Evolutionary conservation across 164 flowering plant species (phyloP).

Genomic region (Piper betle): DNA sequence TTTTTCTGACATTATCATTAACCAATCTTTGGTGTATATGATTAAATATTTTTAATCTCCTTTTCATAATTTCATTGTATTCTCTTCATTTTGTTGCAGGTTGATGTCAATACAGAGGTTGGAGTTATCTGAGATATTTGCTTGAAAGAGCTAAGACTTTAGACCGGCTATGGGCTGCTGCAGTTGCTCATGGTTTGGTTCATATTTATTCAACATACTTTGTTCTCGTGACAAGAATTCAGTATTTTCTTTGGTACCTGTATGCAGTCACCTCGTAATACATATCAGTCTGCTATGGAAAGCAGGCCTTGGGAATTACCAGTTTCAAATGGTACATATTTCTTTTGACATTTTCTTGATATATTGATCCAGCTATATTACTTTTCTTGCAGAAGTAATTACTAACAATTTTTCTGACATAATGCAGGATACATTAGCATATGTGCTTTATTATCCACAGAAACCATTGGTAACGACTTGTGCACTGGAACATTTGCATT

Average conservation of each 20-base stretch:
- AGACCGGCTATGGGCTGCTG: constrained; percentile 99
- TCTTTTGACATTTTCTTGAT: background rate
- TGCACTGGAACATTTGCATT: constrained; percentile 96
- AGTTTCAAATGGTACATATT: constrained; percentile 70
- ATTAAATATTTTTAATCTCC: background rate
- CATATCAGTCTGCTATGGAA: constrained; percentile 98
- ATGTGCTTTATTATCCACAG: constrained; percentile 91
- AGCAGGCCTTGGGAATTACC: constrained; percentile 99
- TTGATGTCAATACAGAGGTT: constrained; percentile 99
- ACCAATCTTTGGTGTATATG: background rate
- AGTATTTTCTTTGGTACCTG: background rate
- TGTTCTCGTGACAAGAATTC: too few relatives aligned
- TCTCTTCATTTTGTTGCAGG: constrained; percentile 25
- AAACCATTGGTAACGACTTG: constrained; percentile 96
- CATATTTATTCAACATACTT: too few relatives aligned
- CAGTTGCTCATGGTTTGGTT: constrained; percentile 19
- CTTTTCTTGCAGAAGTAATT: background rate
- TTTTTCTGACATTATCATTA: too few relatives aligned
- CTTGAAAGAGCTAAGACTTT: constrained; percentile 76
- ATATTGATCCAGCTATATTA: too few relatives aligned
- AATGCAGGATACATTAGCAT: constrained; percentile 86
- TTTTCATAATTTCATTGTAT: background rate
- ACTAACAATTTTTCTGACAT: constrained; percentile 66
- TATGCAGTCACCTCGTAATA: constrained; percentile 93
- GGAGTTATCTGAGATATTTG: constrained; percentile 92